Evolutionary conservation across 1,284 basidiomycete species (phyloP).

Genomic region (Cerioporus squamosus): DNA sequence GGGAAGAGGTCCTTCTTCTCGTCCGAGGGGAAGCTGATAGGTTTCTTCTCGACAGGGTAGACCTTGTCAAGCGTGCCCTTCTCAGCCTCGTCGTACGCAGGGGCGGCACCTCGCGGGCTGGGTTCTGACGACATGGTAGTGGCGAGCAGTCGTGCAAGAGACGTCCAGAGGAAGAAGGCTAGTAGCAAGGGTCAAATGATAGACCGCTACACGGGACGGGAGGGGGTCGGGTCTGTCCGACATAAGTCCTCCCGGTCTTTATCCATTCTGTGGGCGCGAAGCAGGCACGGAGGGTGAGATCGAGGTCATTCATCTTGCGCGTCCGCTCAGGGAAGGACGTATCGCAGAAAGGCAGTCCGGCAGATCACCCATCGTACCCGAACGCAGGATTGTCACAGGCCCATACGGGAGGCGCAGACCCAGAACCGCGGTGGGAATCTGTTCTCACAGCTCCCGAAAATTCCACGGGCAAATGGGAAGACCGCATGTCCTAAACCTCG

Average conservation of each 20-base stretch:
- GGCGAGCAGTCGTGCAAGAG: constrained; percentile 14
- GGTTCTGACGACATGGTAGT: constrained; percentile 30
- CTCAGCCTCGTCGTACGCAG: constrained; percentile 57
- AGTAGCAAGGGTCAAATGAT: constrained; percentile 18
- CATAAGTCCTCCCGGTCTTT: constrained; percentile 25
- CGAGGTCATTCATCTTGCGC: constrained; percentile 16
- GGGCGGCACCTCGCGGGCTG: constrained; percentile 34
- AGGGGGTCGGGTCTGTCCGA: constrained; percentile 20
- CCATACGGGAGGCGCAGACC: constrained; percentile 13
- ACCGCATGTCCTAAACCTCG: constrained; percentile 21
- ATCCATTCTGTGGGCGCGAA: constrained; percentile 23
- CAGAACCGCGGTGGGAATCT: constrained; percentile 22
- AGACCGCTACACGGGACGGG: constrained; percentile 26
- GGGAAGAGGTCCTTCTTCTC: constrained; percentile 39
- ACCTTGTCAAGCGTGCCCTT: constrained; percentile 52
- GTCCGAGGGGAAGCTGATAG: constrained; percentile 22
- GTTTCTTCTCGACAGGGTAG: constrained; percentile 41
- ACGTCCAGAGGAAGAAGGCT: background rate
- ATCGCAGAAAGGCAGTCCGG: constrained; percentile 21
- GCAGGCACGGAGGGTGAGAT: constrained; percentile 27
- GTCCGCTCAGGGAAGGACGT: constrained; percentile 14
- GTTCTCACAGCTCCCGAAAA: constrained; percentile 24
- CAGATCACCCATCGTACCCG: constrained; percentile 23
- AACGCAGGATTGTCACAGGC: constrained; percentile 20
- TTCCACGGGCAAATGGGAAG: constrained; percentile 21